These are phyloP conservation scores for Thuja plicata DNA, from an alignment of 83 land plant species.

Conservation along the genomic window DNA sequence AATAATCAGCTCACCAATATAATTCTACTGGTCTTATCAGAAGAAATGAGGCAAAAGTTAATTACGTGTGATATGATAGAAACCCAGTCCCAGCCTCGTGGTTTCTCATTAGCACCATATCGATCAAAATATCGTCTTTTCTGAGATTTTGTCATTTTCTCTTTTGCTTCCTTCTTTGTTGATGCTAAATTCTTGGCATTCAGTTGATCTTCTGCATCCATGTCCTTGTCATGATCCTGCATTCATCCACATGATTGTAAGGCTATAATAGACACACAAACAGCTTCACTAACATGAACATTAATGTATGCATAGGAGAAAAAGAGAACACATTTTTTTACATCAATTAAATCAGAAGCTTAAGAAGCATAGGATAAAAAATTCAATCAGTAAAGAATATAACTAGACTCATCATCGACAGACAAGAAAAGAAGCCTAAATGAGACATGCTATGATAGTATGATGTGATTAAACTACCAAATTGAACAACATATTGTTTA, in stretches of 20 bases:
- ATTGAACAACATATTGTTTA: background rate
- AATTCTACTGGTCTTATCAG: background rate
- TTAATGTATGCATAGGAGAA: background rate
- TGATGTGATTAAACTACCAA: background rate
- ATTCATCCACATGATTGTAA: background rate
- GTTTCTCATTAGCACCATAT: slow-evolving; percentile 41
- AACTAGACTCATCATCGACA: background rate
- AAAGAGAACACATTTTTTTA: background rate
- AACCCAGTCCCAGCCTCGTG: slow-evolving; percentile 49
- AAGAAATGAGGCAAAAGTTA: background rate
- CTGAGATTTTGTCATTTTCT: slow-evolving; percentile 39
- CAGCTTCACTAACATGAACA: background rate
- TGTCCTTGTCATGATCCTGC: slow-evolving; percentile 12
- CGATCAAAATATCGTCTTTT: slow-evolving; percentile 40
- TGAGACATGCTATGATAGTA: background rate
- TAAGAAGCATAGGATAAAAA: background rate
- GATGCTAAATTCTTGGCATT: slow-evolving; percentile 8
- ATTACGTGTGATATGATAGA: slow-evolving; percentile 43
- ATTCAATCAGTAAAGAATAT: background rate
- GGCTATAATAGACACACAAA: background rate
- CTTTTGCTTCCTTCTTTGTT: slow-evolving; percentile 32
- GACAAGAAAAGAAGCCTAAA: background rate
- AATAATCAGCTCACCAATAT: background rate
- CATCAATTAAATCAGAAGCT: background rate
- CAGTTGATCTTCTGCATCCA: slow-evolving; percentile 13